Base-by-base conservation (phyloP, 305 asterid genomes). In the Stenogyne calaminthoides region DNA sequence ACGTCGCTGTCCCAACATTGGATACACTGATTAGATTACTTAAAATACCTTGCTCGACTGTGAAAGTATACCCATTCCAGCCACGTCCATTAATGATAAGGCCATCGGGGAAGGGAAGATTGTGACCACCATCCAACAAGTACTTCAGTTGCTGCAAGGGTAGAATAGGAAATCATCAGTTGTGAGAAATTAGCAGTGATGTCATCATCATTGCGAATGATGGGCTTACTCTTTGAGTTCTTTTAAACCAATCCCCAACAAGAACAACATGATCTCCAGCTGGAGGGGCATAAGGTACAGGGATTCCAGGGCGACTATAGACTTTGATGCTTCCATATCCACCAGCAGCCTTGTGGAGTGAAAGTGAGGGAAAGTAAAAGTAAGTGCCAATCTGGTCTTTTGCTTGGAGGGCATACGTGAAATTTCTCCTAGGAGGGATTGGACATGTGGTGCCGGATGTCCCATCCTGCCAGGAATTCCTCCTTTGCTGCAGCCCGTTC, bases 401-500 rank as follows among this genome's bases (percentile, higher is more conserved):
- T 29, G 94, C 90, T 83, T 95, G 97, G 75, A 95, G 89, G 55
- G 80, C 81, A 67, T 90, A 95, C 3, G 98, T 95, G 90, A 88
- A 90, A 84, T 79, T 90, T 81, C 76, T 92, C n/a, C 98, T 78
- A 1, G 98, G 97, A 3, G 76, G 88, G 47, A 95, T 95, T 3
- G 99, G 97, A 70, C 99, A 95, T 16, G 63, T 89, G 59, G 99
- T 90, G 37, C 99, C 99, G 7, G 22, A 61, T 25, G 83, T 77
- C 44, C 98, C 98, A 54, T 95, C 97, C 74, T 92, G 95, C 99
- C 99, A 95, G 0, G 99, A 95, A 74, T 95, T 95, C 76, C 96
- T 88, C 77, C 99, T 82, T 69, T 92, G 98, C 80, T 95, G 99
- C 77, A 92, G 49, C 2, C 99, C 99, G 40, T 92, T 89, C 98